Conservation (phyloP, 2,329 filamentous ascomycete genomes). For the Aureobasidium namibiae region DNA sequence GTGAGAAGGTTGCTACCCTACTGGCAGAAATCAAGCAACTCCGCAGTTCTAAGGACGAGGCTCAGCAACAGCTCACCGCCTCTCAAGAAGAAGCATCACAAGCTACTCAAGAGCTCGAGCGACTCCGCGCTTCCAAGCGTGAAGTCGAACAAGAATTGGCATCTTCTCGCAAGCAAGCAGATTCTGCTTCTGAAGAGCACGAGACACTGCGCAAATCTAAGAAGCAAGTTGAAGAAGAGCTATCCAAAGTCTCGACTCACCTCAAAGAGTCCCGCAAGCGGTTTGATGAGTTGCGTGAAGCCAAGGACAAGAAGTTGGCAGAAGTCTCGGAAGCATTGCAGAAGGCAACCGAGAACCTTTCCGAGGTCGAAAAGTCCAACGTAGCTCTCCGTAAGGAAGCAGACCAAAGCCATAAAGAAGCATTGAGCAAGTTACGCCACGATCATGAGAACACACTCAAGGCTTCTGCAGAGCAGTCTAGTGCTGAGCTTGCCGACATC, state of each 20-base stretch:
- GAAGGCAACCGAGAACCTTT: neutral
- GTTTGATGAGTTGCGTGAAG: neutral
- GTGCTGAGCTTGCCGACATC: neutral
- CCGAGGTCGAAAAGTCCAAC: constrained; percentile 7
- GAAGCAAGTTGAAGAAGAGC: neutral
- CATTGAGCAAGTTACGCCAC: neutral
- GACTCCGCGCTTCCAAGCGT: constrained; percentile 8
- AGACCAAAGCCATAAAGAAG: neutral
- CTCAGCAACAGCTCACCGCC: constrained; percentile 5
- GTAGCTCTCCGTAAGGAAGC: neutral
- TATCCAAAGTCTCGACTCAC: neutral
- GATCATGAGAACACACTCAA: neutral
- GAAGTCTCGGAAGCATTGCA: neutral
- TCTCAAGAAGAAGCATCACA: constrained; percentile 3
- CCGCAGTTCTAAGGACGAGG: constrained; percentile 9
- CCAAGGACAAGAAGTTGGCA: constrained; percentile 7
- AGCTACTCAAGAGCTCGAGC: constrained; percentile 5
- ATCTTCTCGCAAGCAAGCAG: neutral
- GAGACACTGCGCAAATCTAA: constrained; percentile 6
- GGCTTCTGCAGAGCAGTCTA: neutral
- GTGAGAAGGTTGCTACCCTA: neutral
- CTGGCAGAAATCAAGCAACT: constrained; percentile 10
- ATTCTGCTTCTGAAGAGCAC: neutral
- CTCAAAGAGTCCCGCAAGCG: neutral
- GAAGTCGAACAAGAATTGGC: neutral